Percentiles rank a stretch among this genome's conserved stretches.
These are phyloP conservation scores for Rhodotorula sp. DNA, from an alignment of 1,284 basidiomycete genomes.

Conservation along the genomic window DNA sequence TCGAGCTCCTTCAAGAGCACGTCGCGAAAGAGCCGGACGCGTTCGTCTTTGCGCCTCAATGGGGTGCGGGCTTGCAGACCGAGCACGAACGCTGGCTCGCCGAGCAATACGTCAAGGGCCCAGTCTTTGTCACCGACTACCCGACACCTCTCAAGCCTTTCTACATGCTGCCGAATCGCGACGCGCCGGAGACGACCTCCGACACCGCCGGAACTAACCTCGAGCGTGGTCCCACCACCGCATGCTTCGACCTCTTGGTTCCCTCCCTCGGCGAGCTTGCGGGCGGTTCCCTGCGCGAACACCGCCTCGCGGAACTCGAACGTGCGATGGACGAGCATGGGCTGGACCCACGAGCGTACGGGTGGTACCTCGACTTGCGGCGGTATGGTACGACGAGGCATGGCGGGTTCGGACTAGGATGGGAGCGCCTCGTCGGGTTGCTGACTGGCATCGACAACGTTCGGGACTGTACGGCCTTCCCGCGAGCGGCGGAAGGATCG, in stretches of 20 bases:
- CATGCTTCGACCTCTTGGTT: slow-evolving; percentile 91
- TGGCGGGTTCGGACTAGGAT: slow-evolving; percentile 89
- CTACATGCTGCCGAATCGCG: slow-evolving; percentile 77
- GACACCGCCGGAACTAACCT: slow-evolving; percentile 4
- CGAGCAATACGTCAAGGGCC: slow-evolving; percentile 59
- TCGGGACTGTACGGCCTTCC: slow-evolving; percentile 83
- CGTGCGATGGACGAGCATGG: slow-evolving; percentile 58
- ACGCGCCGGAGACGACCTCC: slow-evolving; percentile 61
- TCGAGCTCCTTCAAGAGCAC: slow-evolving; percentile 58
- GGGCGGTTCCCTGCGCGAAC: slow-evolving; percentile 87
- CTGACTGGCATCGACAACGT: slow-evolving; percentile 79
- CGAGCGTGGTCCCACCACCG: slow-evolving; percentile 59
- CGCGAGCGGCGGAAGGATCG: slow-evolving; percentile 69
- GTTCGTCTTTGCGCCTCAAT: slow-evolving; percentile 57
- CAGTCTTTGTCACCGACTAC: slow-evolving; percentile 90
- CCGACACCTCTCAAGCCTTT: slow-evolving; percentile 82
- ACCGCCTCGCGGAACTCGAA: slow-evolving; percentile 63
- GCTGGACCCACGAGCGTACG: slow-evolving; percentile 61
- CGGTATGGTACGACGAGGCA: slow-evolving; percentile 77
- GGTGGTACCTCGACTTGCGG: slow-evolving; percentile 82
- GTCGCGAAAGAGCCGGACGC: slow-evolving; percentile 45
- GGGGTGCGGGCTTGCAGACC: slow-evolving; percentile 72
- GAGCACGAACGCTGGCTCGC: slow-evolving; percentile 93
- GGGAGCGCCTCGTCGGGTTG: slow-evolving; percentile 81
- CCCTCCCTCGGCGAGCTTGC: slow-evolving; percentile 85